Evolutionary conservation across 345 rosid species (phyloP), one percentile per base, ranked within the genome.

Genomic region (Murraya koenigii): DNA sequence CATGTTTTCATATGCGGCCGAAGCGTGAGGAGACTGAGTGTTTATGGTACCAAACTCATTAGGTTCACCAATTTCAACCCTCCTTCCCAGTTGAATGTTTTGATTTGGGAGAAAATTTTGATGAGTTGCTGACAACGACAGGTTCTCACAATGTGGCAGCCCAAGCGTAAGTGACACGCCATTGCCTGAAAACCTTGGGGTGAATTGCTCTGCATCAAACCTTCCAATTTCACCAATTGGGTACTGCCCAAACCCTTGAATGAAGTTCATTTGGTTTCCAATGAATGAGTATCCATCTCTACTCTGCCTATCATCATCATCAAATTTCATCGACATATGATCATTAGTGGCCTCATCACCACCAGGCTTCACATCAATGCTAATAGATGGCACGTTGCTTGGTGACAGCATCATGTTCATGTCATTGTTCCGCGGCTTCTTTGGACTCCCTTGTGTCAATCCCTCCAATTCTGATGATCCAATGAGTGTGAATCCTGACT

Each of bases 161-260:
- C 99, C 99, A 62, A 95, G 89, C 49, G 98, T 90, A 63, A 95
- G 98, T 0, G 99, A 95, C 30, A 95, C 99, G 7, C 95, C 93
- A 78, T 90, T 94, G 41, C 93, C 95, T 2, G 91, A 84, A 66
- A 87, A 91, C 81, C 97, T 86, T 10, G 92, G 96, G 1, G 94
- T 72, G 76, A 88, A 89, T 70, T 91, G 95, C 69, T 92, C 91
- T 26, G 92, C 84, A 69, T 92, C 93, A 22, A 92, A 95, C 83
- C 98, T 87, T 61, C 91, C 94, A 33, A 92, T 90, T 69, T 91
- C 98, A 47, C 85, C 97, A 36, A 95, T 92, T 39, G 96, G 97
- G 87, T 95, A 95, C 58, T 93, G 98, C 38, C 98, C 98, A 14
- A 93, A 95, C 38, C 90, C 93, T 39, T 94, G 93, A 36, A 87